A percentile compares a stretch with the other conserved stretches of the same genome.
These are phyloP conservation scores for Deinandra increscens DNA, from an alignment of 129 eudicot genomes.

Conservation along the genomic window DNA sequence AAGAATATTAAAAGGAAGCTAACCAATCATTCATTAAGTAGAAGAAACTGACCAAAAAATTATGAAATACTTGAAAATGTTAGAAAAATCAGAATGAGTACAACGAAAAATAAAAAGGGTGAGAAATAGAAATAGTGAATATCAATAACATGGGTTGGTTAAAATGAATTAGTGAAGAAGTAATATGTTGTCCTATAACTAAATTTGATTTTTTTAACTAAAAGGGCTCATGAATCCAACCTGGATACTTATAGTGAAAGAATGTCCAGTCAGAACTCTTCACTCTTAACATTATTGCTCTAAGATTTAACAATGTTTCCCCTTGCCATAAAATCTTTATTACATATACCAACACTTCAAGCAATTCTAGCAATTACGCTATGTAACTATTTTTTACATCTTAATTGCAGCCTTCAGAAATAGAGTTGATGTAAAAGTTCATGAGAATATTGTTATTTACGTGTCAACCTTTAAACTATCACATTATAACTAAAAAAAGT, in stretches of 20 bases:
- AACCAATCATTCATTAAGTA: neutral
- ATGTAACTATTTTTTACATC: neutral
- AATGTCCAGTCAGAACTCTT: neutral
- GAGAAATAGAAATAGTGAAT: neutral
- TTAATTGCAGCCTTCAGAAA: neutral
- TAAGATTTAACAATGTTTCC: neutral
- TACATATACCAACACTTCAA: neutral
- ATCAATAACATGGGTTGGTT: neutral
- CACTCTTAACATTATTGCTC: neutral
- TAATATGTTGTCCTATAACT: neutral
- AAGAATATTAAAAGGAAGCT: too few relatives aligned
- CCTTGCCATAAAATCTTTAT: neutral
- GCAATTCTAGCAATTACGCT: neutral
- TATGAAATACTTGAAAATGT: constrained; percentile 5
- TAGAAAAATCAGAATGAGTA: neutral
- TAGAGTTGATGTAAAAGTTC: neutral
- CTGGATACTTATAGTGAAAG: neutral
- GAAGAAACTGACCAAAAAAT: constrained; percentile 6
- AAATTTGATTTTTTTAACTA: neutral
- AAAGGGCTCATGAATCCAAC: neutral
- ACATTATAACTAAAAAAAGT: too few relatives aligned
- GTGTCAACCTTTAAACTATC: too few relatives aligned
- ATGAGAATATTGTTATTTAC: neutral
- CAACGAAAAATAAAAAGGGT: neutral
- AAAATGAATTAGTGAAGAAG: neutral